A percentile compares a stretch with the other conserved stretches of the same genome.
phyloP scores from a whole-genome alignment of 176 grass and related monocot genomes.

The Dendrocalamus sinicus region DNA sequence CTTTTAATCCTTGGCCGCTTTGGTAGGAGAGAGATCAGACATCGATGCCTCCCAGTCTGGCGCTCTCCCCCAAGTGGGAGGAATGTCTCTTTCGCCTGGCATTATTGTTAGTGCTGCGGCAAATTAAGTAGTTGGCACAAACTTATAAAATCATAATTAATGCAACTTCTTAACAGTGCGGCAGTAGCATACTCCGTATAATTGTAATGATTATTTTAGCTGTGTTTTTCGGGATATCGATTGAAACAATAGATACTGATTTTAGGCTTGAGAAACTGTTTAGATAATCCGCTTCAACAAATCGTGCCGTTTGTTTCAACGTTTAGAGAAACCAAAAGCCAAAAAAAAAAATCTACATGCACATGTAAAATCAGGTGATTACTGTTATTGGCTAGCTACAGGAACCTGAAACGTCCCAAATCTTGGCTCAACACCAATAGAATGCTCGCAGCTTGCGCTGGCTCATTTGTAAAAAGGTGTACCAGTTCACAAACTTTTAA shows the following conservation, averaged over 20 bases:
- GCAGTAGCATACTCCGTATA: not conserved
- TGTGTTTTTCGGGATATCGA: too few species aligned
- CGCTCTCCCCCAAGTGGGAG: not conserved
- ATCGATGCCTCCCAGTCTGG: conserved; percentile 3
- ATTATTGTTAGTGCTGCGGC: not conserved
- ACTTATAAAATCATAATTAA: not conserved
- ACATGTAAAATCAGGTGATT: not conserved
- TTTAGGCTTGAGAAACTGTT: too few species aligned
- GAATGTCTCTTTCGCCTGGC: not conserved
- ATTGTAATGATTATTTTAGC: not conserved
- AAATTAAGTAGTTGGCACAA: not conserved
- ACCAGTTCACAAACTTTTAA: not conserved
- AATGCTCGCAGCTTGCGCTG: not conserved
- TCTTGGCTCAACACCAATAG: not conserved
- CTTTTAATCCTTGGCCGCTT: not conserved
- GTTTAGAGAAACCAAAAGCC: too few species aligned
- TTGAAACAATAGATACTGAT: too few species aligned
- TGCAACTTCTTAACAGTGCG: not conserved
- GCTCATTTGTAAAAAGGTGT: not conserved
- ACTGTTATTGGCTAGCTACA: not conserved
- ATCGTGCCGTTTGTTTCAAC: too few species aligned
- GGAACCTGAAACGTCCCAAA: not conserved
- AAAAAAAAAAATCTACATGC: not conserved
- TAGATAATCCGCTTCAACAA: too few species aligned
- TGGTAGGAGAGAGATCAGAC: not conserved